Conservation (phyloP, 2,329 filamentous ascomycete genomes). For the Colletotrichum liaoningense region DNA sequence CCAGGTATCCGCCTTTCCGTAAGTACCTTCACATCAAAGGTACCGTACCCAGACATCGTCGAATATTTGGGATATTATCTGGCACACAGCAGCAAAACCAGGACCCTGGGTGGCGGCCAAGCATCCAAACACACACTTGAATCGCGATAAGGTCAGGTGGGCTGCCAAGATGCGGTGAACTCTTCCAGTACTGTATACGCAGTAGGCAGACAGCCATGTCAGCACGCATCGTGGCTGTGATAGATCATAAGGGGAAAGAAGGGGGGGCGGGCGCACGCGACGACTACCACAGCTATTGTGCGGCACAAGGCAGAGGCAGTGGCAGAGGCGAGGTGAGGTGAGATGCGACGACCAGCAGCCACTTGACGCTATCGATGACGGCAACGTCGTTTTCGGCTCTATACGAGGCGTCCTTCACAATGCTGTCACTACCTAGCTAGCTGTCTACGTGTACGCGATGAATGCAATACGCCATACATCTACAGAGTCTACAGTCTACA, state of each 20-base stretch:
- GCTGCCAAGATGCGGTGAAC: not conserved
- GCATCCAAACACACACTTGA: not conserved
- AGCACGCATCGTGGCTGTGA: not conserved
- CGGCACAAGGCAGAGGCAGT: not conserved
- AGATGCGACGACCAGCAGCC: not conserved
- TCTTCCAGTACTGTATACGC: not conserved
- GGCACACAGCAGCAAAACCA: not conserved
- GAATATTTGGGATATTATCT: not conserved
- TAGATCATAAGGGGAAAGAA: not conserved
- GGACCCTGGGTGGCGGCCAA: not conserved
- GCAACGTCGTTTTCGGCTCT: not conserved
- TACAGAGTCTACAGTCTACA: too few relatives aligned
- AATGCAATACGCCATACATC: too few relatives aligned
- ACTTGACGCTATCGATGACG: not conserved
- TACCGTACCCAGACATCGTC: not conserved
- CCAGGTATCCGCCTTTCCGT: not conserved
- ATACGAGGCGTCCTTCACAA: not conserved
- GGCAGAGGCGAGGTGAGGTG: not conserved
- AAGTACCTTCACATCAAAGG: not conserved
- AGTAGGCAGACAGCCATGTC: not conserved
- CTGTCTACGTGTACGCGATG: too few relatives aligned
- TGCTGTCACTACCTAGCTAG: not conserved
- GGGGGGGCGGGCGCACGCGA: not conserved
- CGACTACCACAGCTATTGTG: not conserved
- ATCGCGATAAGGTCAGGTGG: not conserved